Conservation (phyloP, 2,329 filamentous ascomycete species). For the Phaeoacremonium minimum region DNA sequence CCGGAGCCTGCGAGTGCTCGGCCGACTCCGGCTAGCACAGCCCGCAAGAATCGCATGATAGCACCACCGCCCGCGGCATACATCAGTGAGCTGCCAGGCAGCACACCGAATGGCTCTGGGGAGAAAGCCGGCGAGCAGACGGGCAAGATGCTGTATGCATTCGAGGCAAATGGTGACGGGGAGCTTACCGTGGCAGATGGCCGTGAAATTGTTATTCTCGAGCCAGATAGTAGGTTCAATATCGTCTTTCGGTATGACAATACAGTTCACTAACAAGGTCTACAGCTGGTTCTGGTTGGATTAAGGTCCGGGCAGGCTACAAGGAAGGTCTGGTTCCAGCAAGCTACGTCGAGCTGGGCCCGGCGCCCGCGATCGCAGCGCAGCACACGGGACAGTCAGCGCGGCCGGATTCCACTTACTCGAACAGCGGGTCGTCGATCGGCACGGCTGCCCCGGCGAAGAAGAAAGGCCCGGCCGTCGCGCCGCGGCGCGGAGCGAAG, state of each 20-base stretch:
- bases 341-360: constrained; percentile 71
- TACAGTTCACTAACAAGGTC: constrained; percentile 19
- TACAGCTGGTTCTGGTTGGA: constrained; percentile 86
- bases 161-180: constrained; percentile 74
- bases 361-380: constrained; percentile 38
- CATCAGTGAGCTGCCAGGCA: constrained; percentile 61
- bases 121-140: constrained; percentile 47
- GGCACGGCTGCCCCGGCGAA: constrained; percentile 42
- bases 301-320: constrained; percentile 71
- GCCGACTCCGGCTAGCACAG: constrained; percentile 23
- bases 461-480: constrained; percentile 89
- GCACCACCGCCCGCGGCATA: constrained; percentile 85
- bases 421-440: constrained; percentile 70
- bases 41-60: constrained; percentile 67
- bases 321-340: constrained; percentile 85
- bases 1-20: constrained; percentile 31
- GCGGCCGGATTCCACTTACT: constrained; percentile 74
- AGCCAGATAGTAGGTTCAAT: constrained; percentile 75
- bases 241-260: background rate
- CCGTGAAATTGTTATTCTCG: constrained; percentile 70
- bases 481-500: constrained; percentile 85
- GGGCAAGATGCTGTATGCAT: constrained; percentile 87
- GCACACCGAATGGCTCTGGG: constrained; percentile 36
- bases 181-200: constrained; percentile 80
- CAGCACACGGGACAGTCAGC: constrained; percentile 40